phyloP scores from a whole-genome alignment of 2,329 filamentous ascomycete species.

The Seiridium cupressi region DNA sequence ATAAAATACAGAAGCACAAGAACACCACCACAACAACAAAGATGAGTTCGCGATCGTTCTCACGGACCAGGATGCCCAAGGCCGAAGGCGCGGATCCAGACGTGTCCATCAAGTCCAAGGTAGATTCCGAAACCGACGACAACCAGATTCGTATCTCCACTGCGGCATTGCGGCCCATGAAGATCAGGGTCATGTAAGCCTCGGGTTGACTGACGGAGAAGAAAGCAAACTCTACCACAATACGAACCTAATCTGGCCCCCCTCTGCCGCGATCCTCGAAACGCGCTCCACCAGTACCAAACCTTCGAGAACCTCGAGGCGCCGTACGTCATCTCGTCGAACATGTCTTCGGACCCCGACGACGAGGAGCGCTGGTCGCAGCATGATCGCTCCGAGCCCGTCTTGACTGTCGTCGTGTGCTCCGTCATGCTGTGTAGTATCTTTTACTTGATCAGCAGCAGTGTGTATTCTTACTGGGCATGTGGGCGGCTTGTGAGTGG shows the following conservation, averaged over 20 bases:
- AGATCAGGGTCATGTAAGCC: too few species aligned
- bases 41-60: too few species aligned
- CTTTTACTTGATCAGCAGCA: neutral
- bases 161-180: too few species aligned
- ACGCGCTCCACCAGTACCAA: conserved; percentile 1
- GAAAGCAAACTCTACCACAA: neutral
- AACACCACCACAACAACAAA: too few species aligned
- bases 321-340: neutral
- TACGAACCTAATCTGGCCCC: neutral
- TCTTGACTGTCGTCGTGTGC: neutral
- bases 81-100: too few species aligned
- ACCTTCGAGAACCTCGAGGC: conserved; percentile 6
- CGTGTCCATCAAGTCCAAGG: too few species aligned
- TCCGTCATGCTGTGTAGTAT: neutral
- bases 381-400: neutral
- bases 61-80: too few species aligned
- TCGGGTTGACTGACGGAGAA: neutral
- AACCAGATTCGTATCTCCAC: too few species aligned
- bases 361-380: neutral
- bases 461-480: neutral
- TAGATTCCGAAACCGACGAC: too few species aligned
- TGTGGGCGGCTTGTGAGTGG: neutral
- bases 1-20: too few species aligned
- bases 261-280: neutral
- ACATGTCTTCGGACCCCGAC: neutral